Percentiles rank a stretch among this genome's conserved stretches.
Evolutionary conservation across 352 stramenopile genomes (phyloP).

Genomic region (Thalassiosira mediterranea): DNA sequence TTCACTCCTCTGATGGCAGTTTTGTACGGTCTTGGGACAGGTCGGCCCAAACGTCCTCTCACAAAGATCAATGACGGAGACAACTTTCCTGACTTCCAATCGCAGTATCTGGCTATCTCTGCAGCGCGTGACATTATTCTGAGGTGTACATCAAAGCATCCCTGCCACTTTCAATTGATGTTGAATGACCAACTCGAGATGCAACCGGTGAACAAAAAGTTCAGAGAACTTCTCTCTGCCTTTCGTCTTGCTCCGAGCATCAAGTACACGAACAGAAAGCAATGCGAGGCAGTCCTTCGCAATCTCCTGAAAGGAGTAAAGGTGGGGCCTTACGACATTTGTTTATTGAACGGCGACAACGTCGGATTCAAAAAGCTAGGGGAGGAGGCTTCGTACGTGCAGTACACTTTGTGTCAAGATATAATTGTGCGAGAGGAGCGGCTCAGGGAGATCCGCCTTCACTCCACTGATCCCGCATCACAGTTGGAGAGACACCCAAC

Average conservation of each 20-base stretch:
- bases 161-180: constrained; percentile 25
- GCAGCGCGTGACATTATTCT: constrained; percentile 14
- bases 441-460: constrained; percentile 2
- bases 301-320: constrained; percentile 1
- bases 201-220: background rate
- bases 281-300: constrained; percentile 7
- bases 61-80: constrained; percentile 6
- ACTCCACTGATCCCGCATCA: background rate
- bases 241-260: constrained; percentile 9
- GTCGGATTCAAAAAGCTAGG: constrained; percentile 16
- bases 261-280: constrained; percentile 4
- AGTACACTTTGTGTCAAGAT: constrained; percentile 24
- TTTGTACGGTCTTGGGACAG: constrained; percentile 10
- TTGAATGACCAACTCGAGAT: constrained; percentile 11
- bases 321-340: constrained; percentile 1
- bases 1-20: constrained; percentile 12
- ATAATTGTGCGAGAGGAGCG: constrained; percentile 10
- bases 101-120: constrained; percentile 22
- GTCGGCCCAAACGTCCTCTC: constrained; percentile 1
- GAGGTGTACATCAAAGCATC: constrained; percentile 4
- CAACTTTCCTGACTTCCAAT: constrained; percentile 15
- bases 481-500: constrained; percentile 4
- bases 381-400: constrained; percentile 1
- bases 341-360: constrained; percentile 24
- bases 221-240: constrained; percentile 11